Evolutionary conservation across 257 asterid genomes (phyloP), one percentile per base, ranked within the genome.

Genomic region (Ligustrum vulgare): DNA sequence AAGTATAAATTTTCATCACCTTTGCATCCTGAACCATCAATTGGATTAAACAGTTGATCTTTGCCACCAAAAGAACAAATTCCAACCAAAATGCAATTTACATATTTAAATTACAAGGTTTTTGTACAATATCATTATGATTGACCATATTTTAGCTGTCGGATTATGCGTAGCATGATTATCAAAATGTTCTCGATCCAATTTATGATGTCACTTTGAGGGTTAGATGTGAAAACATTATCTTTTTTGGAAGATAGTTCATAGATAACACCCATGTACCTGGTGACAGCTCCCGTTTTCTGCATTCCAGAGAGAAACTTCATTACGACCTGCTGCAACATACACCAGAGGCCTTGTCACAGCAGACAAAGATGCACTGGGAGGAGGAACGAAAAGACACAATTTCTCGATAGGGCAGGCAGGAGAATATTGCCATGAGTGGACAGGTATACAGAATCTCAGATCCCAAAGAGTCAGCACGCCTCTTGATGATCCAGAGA

Each of bases 241-340:
- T 60, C 34, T 9, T 22, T n/a, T 18, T 18, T 6, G 25, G 62
- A 51, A 51, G 22, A 51, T 51, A 6, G 25, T n/a, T n/a, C 28
- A 18, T 7, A 54, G 63, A 54, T 7, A 54, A 54, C 63, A 67
- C 65, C 43, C 73, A 71, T 13, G 36, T 85, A 93, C 98, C 99
- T 95, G 98, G 83, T 95, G 99, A 84, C 99, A 90, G 91, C 98
- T 93, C 56, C 97, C 97, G 71, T 90, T 90, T 87, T 95, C 99
- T 47, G 98, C 97, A 85, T 93, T 91, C 99, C 98, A 93, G 66
- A 95, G 99, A 77, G 98, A 93, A 73, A 93, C 96, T 82, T 95
- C 97, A 82, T 93, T 93, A 76, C 94, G 89, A 65, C 99, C 98
- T 70, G 99, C 99, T 51, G 99, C 98, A 69, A 89, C 98, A 87